Base-by-base conservation (phyloP, 108 stramenopile genomes). In the Epithemia pelagica region DNA sequence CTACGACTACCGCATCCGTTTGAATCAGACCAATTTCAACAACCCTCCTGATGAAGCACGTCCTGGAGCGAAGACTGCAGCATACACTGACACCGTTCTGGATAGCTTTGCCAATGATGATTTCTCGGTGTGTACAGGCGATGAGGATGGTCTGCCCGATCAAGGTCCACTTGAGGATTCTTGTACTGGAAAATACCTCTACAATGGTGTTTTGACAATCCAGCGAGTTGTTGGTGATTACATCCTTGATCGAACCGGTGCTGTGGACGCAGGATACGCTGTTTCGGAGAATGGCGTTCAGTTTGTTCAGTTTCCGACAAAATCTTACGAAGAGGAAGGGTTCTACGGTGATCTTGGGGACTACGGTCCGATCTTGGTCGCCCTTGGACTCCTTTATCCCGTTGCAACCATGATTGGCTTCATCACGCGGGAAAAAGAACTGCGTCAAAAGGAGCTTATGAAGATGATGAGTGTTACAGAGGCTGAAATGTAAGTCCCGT, bases 391-490 rank as follows among this genome's bases (percentile, higher is more conserved):
- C 15, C 68, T 92, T 3, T 92, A 87, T 37, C 91, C 91, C 0
- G 80, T 89, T 1, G 55, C 87, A 28, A 62, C 79, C 27, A 79
- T 84, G 54, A 84, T 87, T 62, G 61, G 80, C 27, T 80, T 73
- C 28, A 78, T 92, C 23, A 74, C 76, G 0, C 71, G 67, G 0
- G 91, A 92, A 54, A 92, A 92, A 64, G 87, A 92, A 61, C 64
- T 79, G 28, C 77, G 84, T 20, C 91, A 92, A 68, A 92, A 92
- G 65, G 91, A 92, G 66, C 78, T 92, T 2, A 86, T 92, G 87
- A 92, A 92, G 67, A 92, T 92, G 86, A 92, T 92, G 91, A 74
- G 75, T 29, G 84, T 92, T 10, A 74, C 78, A 1, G 91, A 92
- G 68, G 74, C 77, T n/a, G 79, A 78, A 28, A 76, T 46, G 37